Evolutionary conservation across 2,329 filamentous ascomycete genomes (phyloP).

Genomic region (Arachnopeziza araneosa): DNA sequence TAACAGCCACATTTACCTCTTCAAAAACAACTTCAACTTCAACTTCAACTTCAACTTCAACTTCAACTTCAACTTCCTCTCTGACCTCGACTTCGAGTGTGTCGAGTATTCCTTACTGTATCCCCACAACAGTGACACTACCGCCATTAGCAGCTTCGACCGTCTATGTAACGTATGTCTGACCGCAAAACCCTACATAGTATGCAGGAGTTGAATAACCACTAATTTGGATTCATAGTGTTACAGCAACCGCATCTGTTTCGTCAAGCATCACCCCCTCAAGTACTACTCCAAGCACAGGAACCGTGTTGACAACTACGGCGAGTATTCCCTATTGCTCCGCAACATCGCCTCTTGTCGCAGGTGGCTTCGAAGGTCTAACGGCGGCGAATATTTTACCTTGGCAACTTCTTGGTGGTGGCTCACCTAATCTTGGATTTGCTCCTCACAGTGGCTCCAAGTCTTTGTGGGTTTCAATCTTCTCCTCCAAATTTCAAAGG

Average conservation of each 20-base stretch:
- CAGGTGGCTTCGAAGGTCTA: background rate
- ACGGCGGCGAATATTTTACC: background rate
- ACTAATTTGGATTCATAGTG: background rate
- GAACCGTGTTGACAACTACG: background rate
- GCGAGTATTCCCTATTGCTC: background rate
- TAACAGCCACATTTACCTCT: background rate
- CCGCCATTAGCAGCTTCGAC: background rate
- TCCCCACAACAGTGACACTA: background rate
- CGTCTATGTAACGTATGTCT: background rate
- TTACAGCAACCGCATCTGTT: background rate
- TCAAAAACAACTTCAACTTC: background rate
- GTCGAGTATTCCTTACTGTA: background rate
- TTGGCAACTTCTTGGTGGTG: background rate
- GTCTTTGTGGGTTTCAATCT: background rate
- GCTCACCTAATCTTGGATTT: background rate
- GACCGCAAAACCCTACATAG: background rate
- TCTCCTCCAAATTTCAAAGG: background rate
- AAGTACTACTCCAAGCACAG: background rate
- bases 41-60: background rate
- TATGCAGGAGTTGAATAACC: background rate
- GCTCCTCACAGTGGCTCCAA: background rate
- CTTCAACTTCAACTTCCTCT: background rate
- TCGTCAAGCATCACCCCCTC: background rate
- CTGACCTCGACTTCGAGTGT: background rate
- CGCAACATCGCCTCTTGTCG: background rate